These are phyloP conservation scores for Ganoderma leucocontextum DNA, from an alignment of 1,284 basidiomycete species.

Conservation along the genomic window DNA sequence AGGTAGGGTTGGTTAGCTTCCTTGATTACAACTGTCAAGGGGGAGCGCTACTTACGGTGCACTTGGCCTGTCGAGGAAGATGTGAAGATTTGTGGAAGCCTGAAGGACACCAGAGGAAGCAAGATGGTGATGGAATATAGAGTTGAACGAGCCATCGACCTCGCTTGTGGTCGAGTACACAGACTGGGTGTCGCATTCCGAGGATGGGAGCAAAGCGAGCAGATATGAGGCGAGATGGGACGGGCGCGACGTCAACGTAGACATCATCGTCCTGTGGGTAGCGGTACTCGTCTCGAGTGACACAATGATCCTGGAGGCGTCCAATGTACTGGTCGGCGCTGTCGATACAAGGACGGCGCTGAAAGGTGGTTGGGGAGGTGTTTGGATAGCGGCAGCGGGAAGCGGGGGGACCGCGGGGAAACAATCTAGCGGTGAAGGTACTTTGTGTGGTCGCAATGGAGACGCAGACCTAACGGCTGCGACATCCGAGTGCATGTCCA, in stretches of 20 bases:
- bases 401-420: constrained; percentile 49
- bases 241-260: constrained; percentile 70
- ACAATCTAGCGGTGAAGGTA: constrained; percentile 44
- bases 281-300: constrained; percentile 74
- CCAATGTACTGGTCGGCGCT: constrained; percentile 54
- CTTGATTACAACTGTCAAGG: constrained; percentile 12
- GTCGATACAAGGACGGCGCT: constrained; percentile 70
- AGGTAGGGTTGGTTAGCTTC: constrained; percentile 14
- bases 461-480: constrained; percentile 26
- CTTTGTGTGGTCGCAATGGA: constrained; percentile 51
- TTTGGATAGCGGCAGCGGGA: constrained; percentile 43
- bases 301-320: constrained; percentile 70
- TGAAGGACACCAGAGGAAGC: constrained; percentile 62
- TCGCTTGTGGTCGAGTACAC: constrained; percentile 45
- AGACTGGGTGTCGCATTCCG: constrained; percentile 55
- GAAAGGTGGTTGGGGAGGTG: constrained; percentile 60
- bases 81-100: constrained; percentile 59
- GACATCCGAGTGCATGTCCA: constrained; percentile 31
- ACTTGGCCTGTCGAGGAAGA: constrained; percentile 85
- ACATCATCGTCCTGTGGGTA: constrained; percentile 68
- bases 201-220: constrained; percentile 52
- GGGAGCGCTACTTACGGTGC: constrained; percentile 64
- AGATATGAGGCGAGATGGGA: constrained; percentile 71
- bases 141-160: constrained; percentile 45
- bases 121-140: constrained; percentile 69